Conservation (phyloP, 164 flowering plant species). For the Amborella trichopoda region DNA sequence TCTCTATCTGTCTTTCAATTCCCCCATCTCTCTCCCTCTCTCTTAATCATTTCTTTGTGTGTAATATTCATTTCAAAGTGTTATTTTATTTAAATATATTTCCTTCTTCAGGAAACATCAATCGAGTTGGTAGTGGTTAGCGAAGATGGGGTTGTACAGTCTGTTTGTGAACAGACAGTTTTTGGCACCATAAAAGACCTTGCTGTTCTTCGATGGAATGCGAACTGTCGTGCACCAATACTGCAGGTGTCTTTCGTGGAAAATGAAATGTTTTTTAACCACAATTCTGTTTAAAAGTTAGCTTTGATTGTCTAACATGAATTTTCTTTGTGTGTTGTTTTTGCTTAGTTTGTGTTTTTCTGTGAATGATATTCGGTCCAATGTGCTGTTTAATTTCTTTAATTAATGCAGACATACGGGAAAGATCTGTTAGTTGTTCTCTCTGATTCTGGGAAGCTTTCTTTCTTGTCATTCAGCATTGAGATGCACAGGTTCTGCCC, state of each 20-base stretch:
- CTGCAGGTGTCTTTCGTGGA: conserved; percentile 36
- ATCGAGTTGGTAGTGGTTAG: conserved; percentile 73
- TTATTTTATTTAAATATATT: neutral
- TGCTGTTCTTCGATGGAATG: conserved; percentile 57
- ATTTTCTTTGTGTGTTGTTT: no score
- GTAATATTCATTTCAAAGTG: neutral
- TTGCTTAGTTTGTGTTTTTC: no score
- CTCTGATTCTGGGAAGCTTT: conserved; percentile 94
- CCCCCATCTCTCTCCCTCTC: neutral
- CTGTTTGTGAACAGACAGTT: conserved; percentile 82
- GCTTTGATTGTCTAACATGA: no score
- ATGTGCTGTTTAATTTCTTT: no score
- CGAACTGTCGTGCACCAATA: conserved; percentile 23
- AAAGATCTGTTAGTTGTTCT: conserved; percentile 66
- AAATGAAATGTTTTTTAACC: no score
- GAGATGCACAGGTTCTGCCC: conserved; percentile 99
- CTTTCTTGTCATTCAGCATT: conserved; percentile 68
- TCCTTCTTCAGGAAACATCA: conserved; percentile 66
- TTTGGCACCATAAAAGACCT: conserved; percentile 92
- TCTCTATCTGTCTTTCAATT: neutral
- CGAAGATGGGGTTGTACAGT: conserved; percentile 72
- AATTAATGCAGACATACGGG: conserved; percentile 44
- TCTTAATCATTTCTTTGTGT: neutral
- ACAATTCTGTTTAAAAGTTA: no score
- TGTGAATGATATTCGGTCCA: no score